Evolutionary conservation across 2,329 filamentous ascomycete genomes (phyloP).

Genomic region (Alternaria sp.): DNA sequence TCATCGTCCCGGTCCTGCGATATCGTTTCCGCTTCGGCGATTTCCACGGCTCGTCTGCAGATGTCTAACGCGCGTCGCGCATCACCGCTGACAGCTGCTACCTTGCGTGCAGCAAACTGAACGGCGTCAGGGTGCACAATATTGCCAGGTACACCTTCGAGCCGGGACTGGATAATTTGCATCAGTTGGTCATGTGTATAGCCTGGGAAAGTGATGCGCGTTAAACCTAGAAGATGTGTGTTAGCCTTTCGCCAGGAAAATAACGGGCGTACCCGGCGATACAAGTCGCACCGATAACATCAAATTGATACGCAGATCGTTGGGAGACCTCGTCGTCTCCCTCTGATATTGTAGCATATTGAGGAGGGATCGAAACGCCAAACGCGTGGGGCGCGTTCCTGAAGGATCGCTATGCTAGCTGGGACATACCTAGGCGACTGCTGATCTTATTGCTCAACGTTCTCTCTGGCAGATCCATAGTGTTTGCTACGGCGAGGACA

Average conservation of each 20-base stretch:
- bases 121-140: constrained; percentile 93
- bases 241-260: constrained; percentile 37
- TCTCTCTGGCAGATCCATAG: constrained; percentile 96
- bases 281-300: constrained; percentile 23
- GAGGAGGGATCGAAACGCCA: neutral
- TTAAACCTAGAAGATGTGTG: constrained; percentile 64
- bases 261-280: constrained; percentile 24
- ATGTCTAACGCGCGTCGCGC: constrained; percentile 92
- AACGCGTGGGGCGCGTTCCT: constrained; percentile 24
- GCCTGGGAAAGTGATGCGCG: constrained; percentile 93
- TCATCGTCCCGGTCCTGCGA: constrained; percentile 40
- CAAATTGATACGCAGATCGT: constrained; percentile 21
- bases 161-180: constrained; percentile 93
- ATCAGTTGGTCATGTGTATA: constrained; percentile 98
- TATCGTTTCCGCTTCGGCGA: constrained; percentile 78
- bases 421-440: constrained; percentile 65
- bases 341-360: constrained; percentile 23
- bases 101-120: constrained; percentile 95
- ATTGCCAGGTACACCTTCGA: constrained; percentile 84
- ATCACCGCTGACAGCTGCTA: constrained; percentile 94
- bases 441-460: constrained; percentile 99
- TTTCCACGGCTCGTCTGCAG: constrained; percentile 90
- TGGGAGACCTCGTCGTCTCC: constrained; percentile 23
- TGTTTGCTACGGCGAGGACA: constrained; percentile 96
- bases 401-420: constrained; percentile 23